Evolutionary conservation across 495 filamentous ascomycete genomes (phyloP), one percentile per base, ranked within the genome.

Genomic region (Xylaria bambusicola): DNA sequence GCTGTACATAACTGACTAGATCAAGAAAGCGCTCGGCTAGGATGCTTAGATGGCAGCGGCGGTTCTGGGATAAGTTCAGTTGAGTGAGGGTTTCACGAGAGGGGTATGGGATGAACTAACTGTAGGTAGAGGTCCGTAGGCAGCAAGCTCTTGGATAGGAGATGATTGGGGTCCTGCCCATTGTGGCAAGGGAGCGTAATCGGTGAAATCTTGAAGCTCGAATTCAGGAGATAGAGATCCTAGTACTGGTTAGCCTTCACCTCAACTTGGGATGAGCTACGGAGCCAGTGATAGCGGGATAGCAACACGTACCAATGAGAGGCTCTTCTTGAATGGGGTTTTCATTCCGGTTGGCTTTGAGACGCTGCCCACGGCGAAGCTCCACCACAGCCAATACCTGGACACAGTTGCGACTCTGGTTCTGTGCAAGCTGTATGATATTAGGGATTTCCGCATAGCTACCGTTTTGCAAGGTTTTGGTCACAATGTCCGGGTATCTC

Each of bases 391-490:
- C 71, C 67, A 78, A 74, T 48, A 71, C 71, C 2, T 75, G 48
- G 1, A 76, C 75, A 47, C 75, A 75, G 59, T 76, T 82, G 31
- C 63, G 54, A 4, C 68, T 63, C 44, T 81, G 69, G 12, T 56
- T 67, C 23, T 73, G 56, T 26, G 73, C 69, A 36, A 70, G 71
- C 23, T 74, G 44, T 10, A 65, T 65, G 51, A 83, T 66, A 18
- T 70, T 63, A 6, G 77, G 64, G 1, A 83, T 70, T 49, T 74
- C 73, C 23, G 71, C 72, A 66, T 82, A 83, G 60, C 66, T 80
- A 1, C 74, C 75, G 20, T 73, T 50, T 15, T 74, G 66, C 21
- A 82, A 72, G 10, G 79, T 73, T 31, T 76, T 69, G 68, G 74
- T 78, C 54, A 78, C 71, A 20, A 61, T 61, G 8, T 72, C 62